phyloP scores from a whole-genome alignment of 2,329 filamentous ascomycete species.

The Biscogniauxia sp. region DNA sequence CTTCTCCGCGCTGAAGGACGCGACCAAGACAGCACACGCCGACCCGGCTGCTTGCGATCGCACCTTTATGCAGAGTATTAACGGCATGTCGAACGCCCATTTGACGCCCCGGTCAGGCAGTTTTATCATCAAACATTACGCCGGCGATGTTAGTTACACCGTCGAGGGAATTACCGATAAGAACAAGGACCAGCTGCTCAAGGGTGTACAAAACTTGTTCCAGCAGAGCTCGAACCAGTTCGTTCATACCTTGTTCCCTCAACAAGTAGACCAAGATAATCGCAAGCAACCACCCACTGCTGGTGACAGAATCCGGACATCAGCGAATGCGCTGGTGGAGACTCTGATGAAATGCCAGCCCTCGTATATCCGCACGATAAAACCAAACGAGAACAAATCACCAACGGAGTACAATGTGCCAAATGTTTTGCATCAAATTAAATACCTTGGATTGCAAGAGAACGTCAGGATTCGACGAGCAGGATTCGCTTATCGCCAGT shows the following conservation, averaged over 20 bases:
- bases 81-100: slow-evolving; percentile 87
- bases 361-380: slow-evolving; percentile 98
- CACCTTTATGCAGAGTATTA: slow-evolving; percentile 91
- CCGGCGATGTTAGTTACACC: slow-evolving; percentile 91
- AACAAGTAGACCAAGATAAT: slow-evolving; percentile 94
- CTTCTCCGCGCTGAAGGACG: slow-evolving; percentile 95
- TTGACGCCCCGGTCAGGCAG: slow-evolving; percentile 89
- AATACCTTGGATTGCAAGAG: slow-evolving; percentile 98
- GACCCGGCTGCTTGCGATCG: slow-evolving; percentile 92
- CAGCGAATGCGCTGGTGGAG: slow-evolving; percentile 90
- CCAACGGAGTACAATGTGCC: slow-evolving; percentile 85
- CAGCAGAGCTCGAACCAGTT: slow-evolving; percentile 81
- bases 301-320: slow-evolving; percentile 92
- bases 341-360: slow-evolving; percentile 97
- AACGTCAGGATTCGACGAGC: slow-evolving; percentile 96
- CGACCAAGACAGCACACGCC: slow-evolving; percentile 96
- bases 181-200: slow-evolving; percentile 96
- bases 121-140: slow-evolving; percentile 99
- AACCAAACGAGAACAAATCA: slow-evolving; percentile 98
- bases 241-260: slow-evolving; percentile 83
- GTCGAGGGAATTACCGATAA: slow-evolving; percentile 98
- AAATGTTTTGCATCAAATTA: slow-evolving; percentile 97
- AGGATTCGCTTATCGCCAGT: slow-evolving; percentile 94
- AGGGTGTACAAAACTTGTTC: slow-evolving; percentile 87
- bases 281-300: slow-evolving; percentile 90